These are phyloP conservation scores for Lipomyces lipofer DNA, from an alignment of 805 yeast genomes.

Conservation along the genomic window DNA sequence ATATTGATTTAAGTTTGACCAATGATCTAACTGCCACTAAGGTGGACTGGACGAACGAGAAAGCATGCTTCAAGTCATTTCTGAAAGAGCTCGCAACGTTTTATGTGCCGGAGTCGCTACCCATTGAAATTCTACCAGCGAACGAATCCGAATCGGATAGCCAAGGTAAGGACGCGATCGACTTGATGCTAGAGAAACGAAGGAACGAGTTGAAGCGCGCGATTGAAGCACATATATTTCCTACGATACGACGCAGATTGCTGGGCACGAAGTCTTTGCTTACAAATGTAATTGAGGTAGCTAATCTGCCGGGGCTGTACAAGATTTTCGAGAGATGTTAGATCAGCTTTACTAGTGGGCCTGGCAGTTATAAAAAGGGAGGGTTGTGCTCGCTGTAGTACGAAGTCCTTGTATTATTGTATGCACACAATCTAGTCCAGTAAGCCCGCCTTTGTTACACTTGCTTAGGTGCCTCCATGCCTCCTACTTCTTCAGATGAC, in stretches of 20 bases:
- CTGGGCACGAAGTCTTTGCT: constrained; percentile 59
- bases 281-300: constrained; percentile 68
- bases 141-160: constrained; percentile 25
- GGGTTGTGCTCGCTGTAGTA: no score
- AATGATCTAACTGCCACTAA: not conserved
- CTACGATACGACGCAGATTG: constrained; percentile 60
- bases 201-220: constrained; percentile 39
- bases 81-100: constrained; percentile 68
- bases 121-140: constrained; percentile 33
- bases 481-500: no score
- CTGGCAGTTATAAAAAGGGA: no score
- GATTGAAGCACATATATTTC: constrained; percentile 65
- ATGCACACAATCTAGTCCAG: no score
- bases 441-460: no score
- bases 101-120: constrained; percentile 63
- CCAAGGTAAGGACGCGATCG: not conserved
- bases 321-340: constrained; percentile 86
- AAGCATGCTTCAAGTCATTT: constrained; percentile 64
- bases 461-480: no score
- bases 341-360: no score
- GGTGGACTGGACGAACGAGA: constrained; percentile 64
- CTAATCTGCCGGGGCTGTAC: constrained; percentile 88
- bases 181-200: constrained; percentile 35
- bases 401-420: no score
- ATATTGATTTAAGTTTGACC: not conserved